These are phyloP conservation scores for Pseudonectria buxi DNA, from an alignment of 2,329 filamentous ascomycete species.

Conservation along the genomic window DNA sequence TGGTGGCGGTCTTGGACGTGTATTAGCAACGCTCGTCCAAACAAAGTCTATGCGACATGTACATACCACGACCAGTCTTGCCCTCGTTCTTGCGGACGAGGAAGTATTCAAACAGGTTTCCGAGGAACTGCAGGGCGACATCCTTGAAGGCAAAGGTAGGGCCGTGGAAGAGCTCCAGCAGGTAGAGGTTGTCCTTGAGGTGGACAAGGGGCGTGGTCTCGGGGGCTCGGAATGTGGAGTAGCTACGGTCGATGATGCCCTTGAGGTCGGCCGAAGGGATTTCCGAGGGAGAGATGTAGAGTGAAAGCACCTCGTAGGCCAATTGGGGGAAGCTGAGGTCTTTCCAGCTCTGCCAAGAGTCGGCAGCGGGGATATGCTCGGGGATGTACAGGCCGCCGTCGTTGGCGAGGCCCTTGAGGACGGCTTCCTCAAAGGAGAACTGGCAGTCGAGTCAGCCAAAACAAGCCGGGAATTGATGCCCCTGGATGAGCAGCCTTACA, in stretches of 20 bases:
- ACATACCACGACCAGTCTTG: slow-evolving; percentile 42
- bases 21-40: neutral
- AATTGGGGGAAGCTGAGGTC: slow-evolving; percentile 73
- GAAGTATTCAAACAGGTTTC: slow-evolving; percentile 94
- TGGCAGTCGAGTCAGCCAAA: slow-evolving; percentile 24
- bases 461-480: slow-evolving; percentile 51
- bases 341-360: slow-evolving; percentile 66
- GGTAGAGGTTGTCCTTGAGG: slow-evolving; percentile 61
- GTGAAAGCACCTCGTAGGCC: slow-evolving; percentile 73
- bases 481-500: slow-evolving; percentile 66
- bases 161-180: slow-evolving; percentile 87
- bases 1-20: slow-evolving; percentile 57
- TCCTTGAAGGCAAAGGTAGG: slow-evolving; percentile 96
- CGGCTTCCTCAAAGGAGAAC: slow-evolving; percentile 80
- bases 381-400: slow-evolving; percentile 87
- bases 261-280: slow-evolving; percentile 71
- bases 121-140: slow-evolving; percentile 77
- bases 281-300: slow-evolving; percentile 66
- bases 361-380: slow-evolving; percentile 61
- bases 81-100: slow-evolving; percentile 60
- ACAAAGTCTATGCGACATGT: neutral
- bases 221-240: slow-evolving; percentile 77
- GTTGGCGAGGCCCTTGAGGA: slow-evolving; percentile 73
- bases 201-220: slow-evolving; percentile 61
- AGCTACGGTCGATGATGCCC: slow-evolving; percentile 72